Evolutionary conservation across 2,329 filamentous ascomycete genomes (phyloP), one percentile per base, ranked within the genome.

Genomic region (Paecilomyces formosus): DNA sequence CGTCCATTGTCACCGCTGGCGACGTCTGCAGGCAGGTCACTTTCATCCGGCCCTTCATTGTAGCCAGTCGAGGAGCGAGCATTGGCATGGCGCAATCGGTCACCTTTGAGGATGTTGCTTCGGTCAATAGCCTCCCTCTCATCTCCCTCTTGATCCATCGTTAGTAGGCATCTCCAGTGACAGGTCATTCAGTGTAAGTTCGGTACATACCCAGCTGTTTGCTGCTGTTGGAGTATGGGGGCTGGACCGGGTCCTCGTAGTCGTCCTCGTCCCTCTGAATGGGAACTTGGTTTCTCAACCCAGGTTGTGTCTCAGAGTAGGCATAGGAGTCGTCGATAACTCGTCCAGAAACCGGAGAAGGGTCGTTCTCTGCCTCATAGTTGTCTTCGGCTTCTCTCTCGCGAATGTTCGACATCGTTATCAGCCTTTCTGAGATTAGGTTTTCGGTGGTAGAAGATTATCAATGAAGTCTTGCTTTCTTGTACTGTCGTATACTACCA

Each of bases 111-210:
- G 13, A 66, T 53, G n/a, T 67, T 63, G 1, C 58, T 54, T 18
- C 54, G 39, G 31, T 65, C 55, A 12, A 64, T 61, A 9, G 60
- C 62, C 7, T 62, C 61, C n/a, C 58, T 53, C 12, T 68, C 62
- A 39, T 66, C 61, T 18, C 55, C 30, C 26, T 53, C 60, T 62
- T n/a, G 11, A 53, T n/a, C 22, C 28, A 51, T 60, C 24, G 22
- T 49, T 22, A 33, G 24, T 21, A 50, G 30, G 26, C 31, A 3
- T 50, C 45, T 50, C 33, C 24, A 45, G 39, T 13, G 13, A 39
- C n/a, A 33, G n/a, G 54, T 84, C 70, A 84, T 85, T 31, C 78
- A 84, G 84, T 66, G 74, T 85, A 26, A 26, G 24, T 26, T 4
- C 64, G 15, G 35, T n/a, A 56, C 63, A 28, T 69, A 72, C 71